phyloP scores from a whole-genome alignment of 2,329 filamentous ascomycete genomes.

The Didymella pomorum region DNA sequence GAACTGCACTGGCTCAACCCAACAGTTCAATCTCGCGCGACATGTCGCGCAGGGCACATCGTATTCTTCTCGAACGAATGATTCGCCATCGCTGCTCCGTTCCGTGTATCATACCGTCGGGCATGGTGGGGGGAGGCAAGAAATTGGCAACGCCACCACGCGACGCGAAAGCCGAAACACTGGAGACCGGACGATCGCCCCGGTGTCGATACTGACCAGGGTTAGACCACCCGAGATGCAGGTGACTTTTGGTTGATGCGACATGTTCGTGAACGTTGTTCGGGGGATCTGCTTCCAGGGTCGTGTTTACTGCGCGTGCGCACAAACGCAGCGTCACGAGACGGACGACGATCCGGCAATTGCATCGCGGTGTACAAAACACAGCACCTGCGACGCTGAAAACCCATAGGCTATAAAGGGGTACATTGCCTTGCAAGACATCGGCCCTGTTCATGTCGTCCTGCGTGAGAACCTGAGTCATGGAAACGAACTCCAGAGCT shows the following conservation, averaged over 20 bases:
- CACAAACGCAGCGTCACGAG: neutral
- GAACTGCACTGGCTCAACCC: neutral
- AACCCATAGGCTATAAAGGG: neutral
- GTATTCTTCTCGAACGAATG: neutral
- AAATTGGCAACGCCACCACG: slow-evolving; percentile 11
- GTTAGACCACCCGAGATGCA: slow-evolving; percentile 9
- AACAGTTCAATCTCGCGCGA: neutral
- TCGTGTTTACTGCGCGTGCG: neutral
- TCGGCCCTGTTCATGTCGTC: neutral
- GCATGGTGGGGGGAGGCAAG: neutral
- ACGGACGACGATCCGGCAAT: slow-evolving; percentile 3
- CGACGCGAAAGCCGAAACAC: slow-evolving; percentile 12
- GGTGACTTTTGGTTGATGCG: slow-evolving; percentile 2
- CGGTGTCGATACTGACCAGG: neutral
- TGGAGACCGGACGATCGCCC: slow-evolving; percentile 4
- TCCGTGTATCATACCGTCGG: neutral
- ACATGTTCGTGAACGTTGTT: slow-evolving; percentile 7
- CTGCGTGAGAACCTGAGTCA: neutral
- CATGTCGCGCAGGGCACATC: neutral
- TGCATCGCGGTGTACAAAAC: neutral
- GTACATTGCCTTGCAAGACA: neutral
- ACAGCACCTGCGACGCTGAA: neutral
- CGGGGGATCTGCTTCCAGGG: slow-evolving; percentile 8
- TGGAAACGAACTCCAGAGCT: neutral
- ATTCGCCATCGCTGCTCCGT: neutral